Conservation (phyloP, 495 filamentous ascomycete genomes). For the Aspergillus ostianus region DNA sequence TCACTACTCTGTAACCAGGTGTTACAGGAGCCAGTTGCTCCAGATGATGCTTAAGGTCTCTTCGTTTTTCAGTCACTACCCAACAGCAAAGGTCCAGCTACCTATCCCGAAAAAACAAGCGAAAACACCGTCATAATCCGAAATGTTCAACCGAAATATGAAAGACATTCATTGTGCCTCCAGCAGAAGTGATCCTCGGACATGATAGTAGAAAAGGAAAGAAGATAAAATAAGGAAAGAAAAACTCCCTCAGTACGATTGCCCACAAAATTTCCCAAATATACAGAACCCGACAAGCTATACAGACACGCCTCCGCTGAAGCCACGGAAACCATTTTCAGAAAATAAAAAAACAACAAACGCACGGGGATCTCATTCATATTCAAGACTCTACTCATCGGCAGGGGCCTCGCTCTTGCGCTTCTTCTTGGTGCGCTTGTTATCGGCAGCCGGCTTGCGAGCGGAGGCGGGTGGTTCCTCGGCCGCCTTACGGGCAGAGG, state of each 20-base stretch:
- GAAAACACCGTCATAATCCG: neutral
- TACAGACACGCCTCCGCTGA: neutral
- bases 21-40: too few species aligned
- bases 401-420: constrained; percentile 55
- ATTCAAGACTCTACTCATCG: constrained; percentile 24
- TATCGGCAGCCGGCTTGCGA: constrained; percentile 54
- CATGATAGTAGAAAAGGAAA: constrained; percentile 8
- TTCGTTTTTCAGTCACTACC: neutral
- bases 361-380: neutral
- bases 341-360: neutral
- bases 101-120: neutral
- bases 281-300: neutral
- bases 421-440: constrained; percentile 60
- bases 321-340: neutral
- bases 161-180: neutral
- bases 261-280: constrained; percentile 1
- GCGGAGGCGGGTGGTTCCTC: constrained; percentile 43
- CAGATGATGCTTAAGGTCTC: too few species aligned
- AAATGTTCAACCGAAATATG: neutral
- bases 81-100: neutral
- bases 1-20: too few species aligned
- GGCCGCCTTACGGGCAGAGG: constrained; percentile 43
- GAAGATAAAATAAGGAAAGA: constrained; percentile 5
- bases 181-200: neutral
- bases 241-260: constrained; percentile 10